A percentile compares a stretch with the other conserved stretches of the same genome.
phyloP scores from a whole-genome alignment of 306 rosid species.

The Crataegus laevigata region DNA sequence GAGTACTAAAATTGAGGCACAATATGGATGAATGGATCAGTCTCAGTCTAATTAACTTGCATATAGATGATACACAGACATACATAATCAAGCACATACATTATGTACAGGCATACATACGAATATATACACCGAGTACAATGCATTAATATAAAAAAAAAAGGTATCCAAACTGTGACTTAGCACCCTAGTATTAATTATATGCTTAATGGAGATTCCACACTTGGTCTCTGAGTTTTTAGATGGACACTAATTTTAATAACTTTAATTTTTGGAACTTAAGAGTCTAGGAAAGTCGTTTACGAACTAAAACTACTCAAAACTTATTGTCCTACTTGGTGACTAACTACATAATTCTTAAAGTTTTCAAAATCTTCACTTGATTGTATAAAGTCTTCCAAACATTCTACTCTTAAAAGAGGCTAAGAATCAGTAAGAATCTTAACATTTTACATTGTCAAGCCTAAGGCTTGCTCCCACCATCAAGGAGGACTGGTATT shows the following conservation, averaged over 20 bases:
- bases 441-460: neutral
- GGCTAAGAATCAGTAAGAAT: neutral
- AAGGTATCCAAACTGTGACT: neutral
- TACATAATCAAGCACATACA: neutral
- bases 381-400: neutral
- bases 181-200: neutral
- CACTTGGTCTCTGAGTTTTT: neutral
- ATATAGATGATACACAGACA: neutral
- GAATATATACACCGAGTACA: neutral
- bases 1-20: neutral
- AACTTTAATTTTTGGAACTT: neutral
- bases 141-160: neutral
- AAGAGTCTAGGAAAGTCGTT: neutral
- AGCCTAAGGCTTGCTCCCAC: neutral
- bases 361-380: neutral
- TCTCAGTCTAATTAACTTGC: neutral
- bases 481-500: neutral
- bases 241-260: neutral
- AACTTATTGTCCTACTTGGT: neutral
- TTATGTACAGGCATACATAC: neutral
- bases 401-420: neutral
- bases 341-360: neutral
- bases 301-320: neutral
- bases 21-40: too few relatives aligned
- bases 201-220: neutral